Base-by-base conservation (phyloP, 2,329 filamentous ascomycete species). In the Colletotrichum agaves region DNA sequence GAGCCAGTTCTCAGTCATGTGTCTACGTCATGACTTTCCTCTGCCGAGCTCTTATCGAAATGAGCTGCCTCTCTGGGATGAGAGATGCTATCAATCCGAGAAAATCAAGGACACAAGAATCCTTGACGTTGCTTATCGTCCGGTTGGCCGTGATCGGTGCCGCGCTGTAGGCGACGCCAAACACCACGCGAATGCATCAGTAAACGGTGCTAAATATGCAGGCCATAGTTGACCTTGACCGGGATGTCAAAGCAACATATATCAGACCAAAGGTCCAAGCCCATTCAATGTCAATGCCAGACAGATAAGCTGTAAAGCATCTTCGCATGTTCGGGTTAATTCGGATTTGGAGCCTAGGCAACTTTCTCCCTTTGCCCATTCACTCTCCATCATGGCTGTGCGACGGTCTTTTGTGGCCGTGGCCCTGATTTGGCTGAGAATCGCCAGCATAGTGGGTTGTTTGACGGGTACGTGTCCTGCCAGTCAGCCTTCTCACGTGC, bases 41-140 rank as follows among this genome's bases (percentile, higher is more conserved):
- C 17, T 19, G n/a, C 19, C 37, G n/a, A 39, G 15, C 10, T 13
- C 47, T 64, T 55, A 65, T 68, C 65, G 21, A 15, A 43, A 31
- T 27, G 61, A 68, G 65, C 65, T 65, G 65, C 65, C 61, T 59
- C 15, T 60, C 61, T 55, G 35, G 65, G 65, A 19, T 10, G 65
- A 61, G 19, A 35, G 7, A 43, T 19, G 17, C 21, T 27, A 35
- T 47, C 21, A 31, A 23, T 19, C 8, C 39, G 37, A 31, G 37
- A 17, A 15, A 17, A 12, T n/a, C 39, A 23, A 10, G n/a, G 31
- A 39, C 35, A 41, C 47, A 21, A 39, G 39, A 56, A 7, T 43
- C 47, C 53, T 17, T 15, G 39, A 8, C n/a, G 12, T 27, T 46
- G 31, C 53, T 65, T 68, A 65, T 68, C 65, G 19, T 12, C 13